phyloP scores from a whole-genome alignment of 2,329 filamentous ascomycete genomes.

The Penicillium hesseltinei region DNA sequence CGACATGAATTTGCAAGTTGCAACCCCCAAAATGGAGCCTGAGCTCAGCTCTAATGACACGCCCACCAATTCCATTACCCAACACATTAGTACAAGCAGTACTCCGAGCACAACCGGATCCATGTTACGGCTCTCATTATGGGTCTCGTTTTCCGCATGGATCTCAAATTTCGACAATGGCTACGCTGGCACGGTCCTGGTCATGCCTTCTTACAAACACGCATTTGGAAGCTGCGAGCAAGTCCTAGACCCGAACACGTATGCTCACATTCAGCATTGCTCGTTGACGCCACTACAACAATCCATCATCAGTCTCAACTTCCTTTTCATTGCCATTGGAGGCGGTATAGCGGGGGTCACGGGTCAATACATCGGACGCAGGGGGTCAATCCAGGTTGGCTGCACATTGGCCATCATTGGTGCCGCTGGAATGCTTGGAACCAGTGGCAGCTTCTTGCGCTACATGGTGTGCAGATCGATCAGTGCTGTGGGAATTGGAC shows the following conservation, averaged over 20 bases:
- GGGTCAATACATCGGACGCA: constrained; percentile 21
- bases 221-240: constrained; percentile 25
- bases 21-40: background rate
- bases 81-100: background rate
- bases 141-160: constrained; percentile 25
- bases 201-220: constrained; percentile 26
- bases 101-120: constrained; percentile 13
- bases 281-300: constrained; percentile 27
- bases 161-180: constrained; percentile 28
- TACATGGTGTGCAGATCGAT: constrained; percentile 31
- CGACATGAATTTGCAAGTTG: background rate
- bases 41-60: constrained; percentile 1
- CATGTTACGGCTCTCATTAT: constrained; percentile 23
- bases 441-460: constrained; percentile 21
- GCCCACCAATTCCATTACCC: background rate
- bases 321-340: constrained; percentile 29
- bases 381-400: constrained; percentile 25
- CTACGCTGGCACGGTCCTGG: constrained; percentile 23
- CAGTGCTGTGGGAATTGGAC: constrained; percentile 25
- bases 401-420: constrained; percentile 25
- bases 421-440: constrained; percentile 29
- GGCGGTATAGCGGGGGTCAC: constrained; percentile 21
- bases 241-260: constrained; percentile 13
- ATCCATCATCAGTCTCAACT: constrained; percentile 28
- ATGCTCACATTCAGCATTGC: constrained; percentile 14